phyloP scores from a whole-genome alignment of 345 rosid genomes.

The Zanthoxylum bungeanum region DNA sequence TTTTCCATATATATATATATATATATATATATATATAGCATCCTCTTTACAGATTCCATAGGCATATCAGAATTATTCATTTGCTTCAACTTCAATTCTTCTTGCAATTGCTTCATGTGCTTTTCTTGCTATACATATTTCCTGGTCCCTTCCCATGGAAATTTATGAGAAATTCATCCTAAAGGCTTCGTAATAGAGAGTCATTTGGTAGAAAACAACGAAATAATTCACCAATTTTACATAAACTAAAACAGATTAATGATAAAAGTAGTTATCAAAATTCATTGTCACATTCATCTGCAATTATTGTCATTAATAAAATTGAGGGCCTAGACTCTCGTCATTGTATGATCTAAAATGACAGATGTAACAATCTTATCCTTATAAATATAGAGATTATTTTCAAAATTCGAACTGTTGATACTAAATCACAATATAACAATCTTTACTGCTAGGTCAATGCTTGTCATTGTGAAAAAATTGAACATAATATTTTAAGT shows the following conservation, averaged over 20 bases:
- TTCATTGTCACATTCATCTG: background rate
- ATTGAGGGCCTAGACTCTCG: no score
- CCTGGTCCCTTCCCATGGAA: conserved; percentile 99
- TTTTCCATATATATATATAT: no score
- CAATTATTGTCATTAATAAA: background rate
- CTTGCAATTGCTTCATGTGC: conserved; percentile 82
- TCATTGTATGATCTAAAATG: no score
- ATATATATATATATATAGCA: no score
- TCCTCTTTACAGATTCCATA: conserved; percentile 81
- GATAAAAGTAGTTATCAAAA: background rate
- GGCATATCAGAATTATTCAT: conserved; percentile 99
- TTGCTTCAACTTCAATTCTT: conserved; percentile 92
- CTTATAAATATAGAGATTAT: no score
- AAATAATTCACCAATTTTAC: background rate
- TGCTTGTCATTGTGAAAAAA: background rate
- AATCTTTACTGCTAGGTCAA: no score
- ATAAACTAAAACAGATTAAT: background rate
- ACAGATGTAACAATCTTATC: no score
- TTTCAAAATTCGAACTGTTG: no score
- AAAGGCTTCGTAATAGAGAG: conserved; percentile 95
- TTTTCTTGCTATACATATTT: conserved; percentile 98
- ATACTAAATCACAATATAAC: no score
- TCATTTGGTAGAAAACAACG: conserved; percentile 47
- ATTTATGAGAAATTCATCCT: conserved; percentile 79
- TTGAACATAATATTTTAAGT: background rate